Conservation (phyloP, 768 basidiomycete species). For the Suillus hirtellus region DNA sequence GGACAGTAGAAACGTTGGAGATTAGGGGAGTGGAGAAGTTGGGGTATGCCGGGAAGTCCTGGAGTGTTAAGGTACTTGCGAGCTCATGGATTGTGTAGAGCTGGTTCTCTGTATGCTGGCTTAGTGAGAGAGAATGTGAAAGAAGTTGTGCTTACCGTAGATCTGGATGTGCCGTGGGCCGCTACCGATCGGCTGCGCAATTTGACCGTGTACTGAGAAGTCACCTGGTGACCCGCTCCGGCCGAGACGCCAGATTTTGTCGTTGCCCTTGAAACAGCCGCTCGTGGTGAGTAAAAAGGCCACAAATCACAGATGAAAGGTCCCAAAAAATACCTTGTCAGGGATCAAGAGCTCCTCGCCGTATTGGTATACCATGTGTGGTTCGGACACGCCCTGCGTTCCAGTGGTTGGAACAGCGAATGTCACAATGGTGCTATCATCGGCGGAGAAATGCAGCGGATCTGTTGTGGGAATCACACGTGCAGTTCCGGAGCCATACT, state of each 20-base stretch:
- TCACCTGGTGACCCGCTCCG: constrained; percentile 41
- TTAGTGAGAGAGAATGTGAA: constrained; percentile 2
- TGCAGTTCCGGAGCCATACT: constrained; percentile 59
- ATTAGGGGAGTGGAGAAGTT: constrained; percentile 53
- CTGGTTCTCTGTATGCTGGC: constrained; percentile 40
- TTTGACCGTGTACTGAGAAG: constrained; percentile 59
- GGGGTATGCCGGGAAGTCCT: constrained; percentile 46
- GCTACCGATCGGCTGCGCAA: constrained; percentile 60
- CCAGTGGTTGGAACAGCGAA: constrained; percentile 49
- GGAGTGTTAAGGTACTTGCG: constrained; percentile 56
- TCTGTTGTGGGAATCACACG: constrained; percentile 51
- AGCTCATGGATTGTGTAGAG: constrained; percentile 59
- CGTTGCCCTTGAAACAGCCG: constrained; percentile 48
- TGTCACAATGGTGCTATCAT: constrained; percentile 42
- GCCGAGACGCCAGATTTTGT: constrained; percentile 68
- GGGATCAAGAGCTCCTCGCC: constrained; percentile 59
- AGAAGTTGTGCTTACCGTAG: constrained; percentile 26
- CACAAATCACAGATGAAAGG: background rate
- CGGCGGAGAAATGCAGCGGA: constrained; percentile 32
- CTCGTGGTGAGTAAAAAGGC: background rate
- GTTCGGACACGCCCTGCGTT: constrained; percentile 45
- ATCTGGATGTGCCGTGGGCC: constrained; percentile 58
- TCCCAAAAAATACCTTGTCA: constrained; percentile 50
- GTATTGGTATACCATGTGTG: constrained; percentile 65
- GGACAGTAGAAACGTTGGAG: constrained; percentile 49